phyloP scores from a whole-genome alignment of 352 stramenopile species.

The Pythium angustatum region DNA sequence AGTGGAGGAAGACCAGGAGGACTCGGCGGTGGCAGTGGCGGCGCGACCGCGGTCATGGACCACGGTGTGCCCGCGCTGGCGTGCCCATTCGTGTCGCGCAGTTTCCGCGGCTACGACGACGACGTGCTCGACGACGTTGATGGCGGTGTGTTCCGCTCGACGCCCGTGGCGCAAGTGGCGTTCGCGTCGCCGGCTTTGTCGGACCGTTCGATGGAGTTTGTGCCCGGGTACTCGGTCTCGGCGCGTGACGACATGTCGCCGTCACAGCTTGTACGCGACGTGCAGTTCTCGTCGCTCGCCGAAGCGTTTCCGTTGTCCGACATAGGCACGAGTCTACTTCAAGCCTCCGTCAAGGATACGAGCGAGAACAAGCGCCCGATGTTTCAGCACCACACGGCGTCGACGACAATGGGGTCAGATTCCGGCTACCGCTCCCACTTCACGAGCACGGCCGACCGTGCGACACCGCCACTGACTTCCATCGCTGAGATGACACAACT shows the following conservation, averaged over 20 bases:
- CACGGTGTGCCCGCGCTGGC: constrained; percentile 2
- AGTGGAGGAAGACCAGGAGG: constrained; percentile 1
- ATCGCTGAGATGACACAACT: constrained; percentile 50
- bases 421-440: constrained; percentile 12
- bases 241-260: constrained; percentile 28
- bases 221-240: constrained; percentile 27
- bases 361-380: not conserved
- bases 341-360: constrained; percentile 16
- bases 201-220: constrained; percentile 34
- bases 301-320: constrained; percentile 51
- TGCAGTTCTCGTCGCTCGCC: constrained; percentile 63
- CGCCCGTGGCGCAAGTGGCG: constrained; percentile 34
- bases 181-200: constrained; percentile 15
- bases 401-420: constrained; percentile 19
- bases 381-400: constrained; percentile 27
- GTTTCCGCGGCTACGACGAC: constrained; percentile 45
- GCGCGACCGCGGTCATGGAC: constrained; percentile 26
- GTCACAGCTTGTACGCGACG: constrained; percentile 33
- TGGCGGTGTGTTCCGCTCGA: constrained; percentile 54
- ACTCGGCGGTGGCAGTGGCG: constrained; percentile 1
- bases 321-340: constrained; percentile 36
- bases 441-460: constrained; percentile 30
- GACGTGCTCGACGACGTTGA: constrained; percentile 53
- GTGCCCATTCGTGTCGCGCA: constrained; percentile 54
- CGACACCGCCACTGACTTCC: constrained; percentile 34